A percentile compares a stretch with the other conserved stretches of the same genome.
phyloP scores from a whole-genome alignment of 805 yeast species.

The Suhomyces prunicola region DNA sequence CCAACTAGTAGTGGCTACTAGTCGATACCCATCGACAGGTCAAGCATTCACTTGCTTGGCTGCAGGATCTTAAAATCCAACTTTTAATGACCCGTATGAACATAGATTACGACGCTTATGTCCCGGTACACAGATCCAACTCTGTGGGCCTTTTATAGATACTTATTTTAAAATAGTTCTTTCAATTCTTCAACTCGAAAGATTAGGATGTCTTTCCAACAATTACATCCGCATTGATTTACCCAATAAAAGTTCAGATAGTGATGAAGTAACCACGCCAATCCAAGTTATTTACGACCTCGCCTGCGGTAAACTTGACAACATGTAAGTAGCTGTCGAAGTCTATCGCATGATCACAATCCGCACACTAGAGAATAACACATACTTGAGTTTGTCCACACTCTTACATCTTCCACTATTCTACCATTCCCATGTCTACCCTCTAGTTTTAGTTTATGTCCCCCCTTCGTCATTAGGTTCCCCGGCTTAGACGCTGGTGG shows the following conservation, averaged over 20 bases:
- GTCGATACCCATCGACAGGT: neutral
- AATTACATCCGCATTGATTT: conserved; percentile 7
- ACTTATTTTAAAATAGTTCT: conserved; percentile 4
- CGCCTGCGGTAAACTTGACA: too few species aligned
- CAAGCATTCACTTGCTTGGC: neutral
- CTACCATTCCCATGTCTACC: too few species aligned
- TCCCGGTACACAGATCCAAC: conserved; percentile 9
- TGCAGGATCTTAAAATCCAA: conserved; percentile 30
- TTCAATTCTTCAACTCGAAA: conserved; percentile 14
- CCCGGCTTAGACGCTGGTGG: neutral
- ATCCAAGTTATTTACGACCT: too few species aligned
- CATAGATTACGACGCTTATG: conserved; percentile 14
- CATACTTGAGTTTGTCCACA: too few species aligned
- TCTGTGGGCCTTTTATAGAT: conserved; percentile 11
- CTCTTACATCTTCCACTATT: too few species aligned
- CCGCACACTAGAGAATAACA: too few species aligned
- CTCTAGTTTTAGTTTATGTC: too few species aligned
- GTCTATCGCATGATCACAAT: too few species aligned
- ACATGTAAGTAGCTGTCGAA: too few species aligned
- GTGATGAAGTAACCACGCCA: too few species aligned
- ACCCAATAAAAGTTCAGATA: neutral
- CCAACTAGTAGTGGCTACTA: conserved; percentile 17
- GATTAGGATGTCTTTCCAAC: conserved; percentile 14
- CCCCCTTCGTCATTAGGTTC: neutral
- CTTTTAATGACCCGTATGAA: conserved; percentile 30